Base-by-base conservation (phyloP, 2,329 filamentous ascomycete genomes). In the Ophiocordyceps camponoti-leonardi region DNA sequence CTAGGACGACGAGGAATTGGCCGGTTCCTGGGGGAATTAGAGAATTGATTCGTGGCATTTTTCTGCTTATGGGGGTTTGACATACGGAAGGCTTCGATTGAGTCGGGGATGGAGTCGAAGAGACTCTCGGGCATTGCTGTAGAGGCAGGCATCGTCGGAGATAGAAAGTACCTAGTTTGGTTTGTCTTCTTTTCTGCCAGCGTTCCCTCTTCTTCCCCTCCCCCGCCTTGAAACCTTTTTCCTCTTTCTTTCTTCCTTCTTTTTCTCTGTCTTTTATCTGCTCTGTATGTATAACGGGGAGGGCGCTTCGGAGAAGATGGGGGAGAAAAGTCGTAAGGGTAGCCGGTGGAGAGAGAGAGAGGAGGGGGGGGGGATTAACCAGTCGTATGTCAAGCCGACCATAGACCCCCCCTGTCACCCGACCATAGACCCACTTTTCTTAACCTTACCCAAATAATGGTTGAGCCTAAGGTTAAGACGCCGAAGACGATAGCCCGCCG, bases 1-100 rank as follows among this genome's bases (percentile, higher is more conserved):
- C 92, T 58, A 98, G 85, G 35, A 95, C 90, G 50, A 98, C 79
- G 61, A 98, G 82, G 73, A 96, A 96, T 60, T 96, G 81, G 63
- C 86, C 87, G 64, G 79, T n/a, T n/a, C n/a, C n/a, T n/a, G n/a
- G n/a, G n/a, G n/a, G n/a, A n/a, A n/a, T n/a, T n/a, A n/a, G n/a
- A n/a, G n/a, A n/a, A n/a, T n/a, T n/a, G n/a, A n/a, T n/a, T n/a
- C n/a, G n/a, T n/a, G n/a, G n/a, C n/a, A n/a, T n/a, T n/a, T n/a
- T n/a, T n/a, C n/a, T n/a, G n/a, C n/a, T n/a, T n/a, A n/a, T n/a
- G n/a, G n/a, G n/a, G n/a, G n/a, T n/a, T n/a, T n/a, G n/a, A n/a
- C n/a, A n/a, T n/a, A 81, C 78, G 71, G 64, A 81, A 81, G 47
- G 77, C 75, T 55, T 72, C 65, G 53, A 81, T 73, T 48, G 74